phyloP scores from a whole-genome alignment of 1,284 basidiomycete genomes.

The Cryptococcus amylolentus region DNA sequence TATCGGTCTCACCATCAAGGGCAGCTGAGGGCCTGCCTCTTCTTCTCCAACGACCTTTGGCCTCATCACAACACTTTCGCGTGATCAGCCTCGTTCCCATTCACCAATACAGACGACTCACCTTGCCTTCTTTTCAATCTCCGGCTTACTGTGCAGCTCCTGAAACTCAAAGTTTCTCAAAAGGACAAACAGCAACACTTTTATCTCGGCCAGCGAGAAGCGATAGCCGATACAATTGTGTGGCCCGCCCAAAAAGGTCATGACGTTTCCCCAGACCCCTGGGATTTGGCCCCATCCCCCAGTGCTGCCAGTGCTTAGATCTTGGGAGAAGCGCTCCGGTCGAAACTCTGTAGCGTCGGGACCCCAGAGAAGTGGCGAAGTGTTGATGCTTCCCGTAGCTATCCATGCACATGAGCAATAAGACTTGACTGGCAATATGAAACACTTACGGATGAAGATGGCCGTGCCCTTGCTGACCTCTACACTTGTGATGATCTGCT shows the following conservation, averaged over 20 bases:
- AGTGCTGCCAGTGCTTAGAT: background rate
- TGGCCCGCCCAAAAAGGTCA: slow-evolving; percentile 66
- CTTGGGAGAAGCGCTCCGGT: slow-evolving; percentile 31
- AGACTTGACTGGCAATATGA: slow-evolving; percentile 1
- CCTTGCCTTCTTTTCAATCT: slow-evolving; percentile 33
- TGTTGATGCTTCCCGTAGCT: slow-evolving; percentile 59
- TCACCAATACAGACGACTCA: slow-evolving; percentile 15
- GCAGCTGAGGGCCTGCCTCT: slow-evolving; percentile 44
- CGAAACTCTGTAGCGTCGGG: slow-evolving; percentile 63
- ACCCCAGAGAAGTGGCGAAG: slow-evolving; percentile 62
- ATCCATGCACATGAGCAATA: background rate
- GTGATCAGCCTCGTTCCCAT: background rate
- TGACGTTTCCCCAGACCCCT: slow-evolving; percentile 61
- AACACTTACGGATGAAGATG: slow-evolving; percentile 37
- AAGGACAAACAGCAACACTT: slow-evolving; percentile 59
- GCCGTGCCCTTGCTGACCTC: slow-evolving; percentile 35
- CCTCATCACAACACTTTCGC: slow-evolving; percentile 45
- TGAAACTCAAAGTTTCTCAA: slow-evolving; percentile 59
- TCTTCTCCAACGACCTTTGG: slow-evolving; percentile 42
- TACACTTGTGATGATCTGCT: slow-evolving; percentile 44
- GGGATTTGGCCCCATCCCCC: slow-evolving; percentile 46
- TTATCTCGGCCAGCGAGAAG: slow-evolving; percentile 66
- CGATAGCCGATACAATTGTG: slow-evolving; percentile 68
- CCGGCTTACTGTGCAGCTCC: slow-evolving; percentile 46
- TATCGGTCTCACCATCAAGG: slow-evolving; percentile 35